Evolutionary conservation across 164 flowering plant species (phyloP).

Genomic region (Houttuynia cordata): DNA sequence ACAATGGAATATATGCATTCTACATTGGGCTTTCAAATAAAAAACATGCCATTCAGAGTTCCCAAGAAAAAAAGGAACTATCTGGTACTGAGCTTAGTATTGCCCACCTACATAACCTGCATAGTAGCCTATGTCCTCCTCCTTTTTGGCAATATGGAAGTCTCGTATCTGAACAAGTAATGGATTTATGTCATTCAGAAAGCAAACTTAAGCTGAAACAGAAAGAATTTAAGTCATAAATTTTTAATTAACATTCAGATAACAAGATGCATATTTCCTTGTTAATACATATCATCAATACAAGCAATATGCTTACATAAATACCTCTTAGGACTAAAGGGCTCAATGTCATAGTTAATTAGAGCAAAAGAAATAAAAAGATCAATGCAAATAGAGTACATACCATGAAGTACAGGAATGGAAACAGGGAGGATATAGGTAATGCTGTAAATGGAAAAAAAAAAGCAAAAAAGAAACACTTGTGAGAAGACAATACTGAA

Average conservation of each 20-base stretch:
- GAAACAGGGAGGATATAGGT: constrained; percentile 65
- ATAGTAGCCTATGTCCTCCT: constrained; percentile 66
- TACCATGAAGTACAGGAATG: constrained; percentile 81
- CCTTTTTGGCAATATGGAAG: constrained; percentile 51
- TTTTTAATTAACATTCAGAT: background rate
- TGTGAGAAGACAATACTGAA: background rate
- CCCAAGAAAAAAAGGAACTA: background rate
- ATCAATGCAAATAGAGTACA: constrained; percentile 7
- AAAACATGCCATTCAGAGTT: background rate
- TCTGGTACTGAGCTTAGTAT: background rate
- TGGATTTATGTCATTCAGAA: background rate
- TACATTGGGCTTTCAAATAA: background rate
- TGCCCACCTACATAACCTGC: constrained; percentile 66
- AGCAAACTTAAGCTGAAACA: background rate
- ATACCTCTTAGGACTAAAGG: background rate
- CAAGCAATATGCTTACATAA: background rate
- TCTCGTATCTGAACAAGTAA: constrained; percentile 44
- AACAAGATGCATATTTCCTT: background rate
- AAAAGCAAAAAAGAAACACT: background rate
- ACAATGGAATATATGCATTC: too few species aligned
- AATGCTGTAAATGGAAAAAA: constrained; percentile 35
- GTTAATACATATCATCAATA: background rate
- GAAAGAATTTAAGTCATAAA: background rate
- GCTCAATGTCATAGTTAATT: too few species aligned
- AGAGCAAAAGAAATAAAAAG: too few species aligned